Base-by-base conservation (phyloP, 495 filamentous ascomycete genomes). In the Apodospora peruviana region DNA sequence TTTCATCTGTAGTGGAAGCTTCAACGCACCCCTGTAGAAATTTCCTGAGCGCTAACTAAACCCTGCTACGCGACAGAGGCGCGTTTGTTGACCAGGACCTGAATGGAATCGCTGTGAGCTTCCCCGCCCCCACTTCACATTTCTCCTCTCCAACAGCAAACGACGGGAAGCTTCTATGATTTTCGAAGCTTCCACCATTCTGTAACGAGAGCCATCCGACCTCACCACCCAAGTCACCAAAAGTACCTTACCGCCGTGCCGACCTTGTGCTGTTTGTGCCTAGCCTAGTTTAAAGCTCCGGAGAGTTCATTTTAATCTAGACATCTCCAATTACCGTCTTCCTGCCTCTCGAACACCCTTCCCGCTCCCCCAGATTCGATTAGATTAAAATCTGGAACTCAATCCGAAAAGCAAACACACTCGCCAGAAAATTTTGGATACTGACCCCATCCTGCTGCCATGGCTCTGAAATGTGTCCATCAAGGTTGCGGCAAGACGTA, bases 391-490 rank as follows among this genome's bases (percentile, higher is more conserved):
- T n/a, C n/a, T n/a, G n/a, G n/a, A n/a, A n/a, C n/a, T n/a, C n/a
- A n/a, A n/a, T n/a, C n/a, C n/a, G n/a, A n/a, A n/a, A n/a, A n/a
- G n/a, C n/a, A n/a, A n/a, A n/a, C n/a, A n/a, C n/a, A n/a, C n/a
- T n/a, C n/a, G n/a, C n/a, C n/a, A n/a, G n/a, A n/a, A n/a, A n/a
- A n/a, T n/a, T n/a, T n/a, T n/a, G n/a, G n/a, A n/a, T n/a, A n/a
- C n/a, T n/a, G n/a, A n/a, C n/a, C n/a, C n/a, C n/a, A n/a, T n/a
- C n/a, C n/a, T n/a, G n/a, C 37, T 29, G 61, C 54, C 50, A 96
- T 94, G 88, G 75, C 87, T 27, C 80, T 85, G 59, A 96, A 94
- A 73, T 98, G 93, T 66, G 87, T 95, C 44, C 94, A 96, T 70
- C 91, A 95, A 68, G 87, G 90, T 56, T 98, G 93, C 68, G 88